Evolutionary conservation across 2,329 filamentous ascomycete genomes (phyloP), one percentile per base, ranked within the genome.

Genomic region (Fusarium subtropicale): DNA sequence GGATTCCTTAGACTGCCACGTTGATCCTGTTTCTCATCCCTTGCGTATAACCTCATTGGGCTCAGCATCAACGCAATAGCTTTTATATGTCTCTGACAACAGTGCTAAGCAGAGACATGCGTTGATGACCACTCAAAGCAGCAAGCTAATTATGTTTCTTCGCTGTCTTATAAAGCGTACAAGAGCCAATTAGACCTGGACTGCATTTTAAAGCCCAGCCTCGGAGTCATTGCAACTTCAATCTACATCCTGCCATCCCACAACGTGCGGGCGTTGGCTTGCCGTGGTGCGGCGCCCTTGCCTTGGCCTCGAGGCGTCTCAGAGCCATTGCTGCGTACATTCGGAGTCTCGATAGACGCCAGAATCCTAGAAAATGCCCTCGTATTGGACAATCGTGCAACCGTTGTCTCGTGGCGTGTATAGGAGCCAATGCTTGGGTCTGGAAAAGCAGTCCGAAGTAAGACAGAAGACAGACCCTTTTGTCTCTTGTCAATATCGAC

Each of bases 261-360:
- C 71, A 71, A 70, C 68, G 54, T 70, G 69, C 71, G 69, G 62
- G 65, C 60, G 69, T 65, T 58, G 41, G 22, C 53, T 66, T 66
- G 20, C 47, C 44, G 50, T 47, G 55, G 60, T 54, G 58, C 58
- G 45, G 59, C 50, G 61, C 70, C 61, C 53, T 70, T 64, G 64
- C 52, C 47, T 72, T 38, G 44, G 28, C 44, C 12, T 20, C 12
- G 28, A 20, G 44, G 26, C 28, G 28, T 31, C 28, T 31, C 12
- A 55, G 53, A 26, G 38, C 46, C 42, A 52, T 55, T 62, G 58
- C 33, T 54, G 24, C 48, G 56, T 46, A n/a, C 18, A 56, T 45
- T 46, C 44, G 20, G n/a, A 30, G 44, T 52, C 38, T 30, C 68
- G 59, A 68, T 70, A 55, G 51, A 61, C 56, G 54, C 56, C 55